phyloP scores from a whole-genome alignment of 148 eudicot species.

The Chenopodium quinoa region DNA sequence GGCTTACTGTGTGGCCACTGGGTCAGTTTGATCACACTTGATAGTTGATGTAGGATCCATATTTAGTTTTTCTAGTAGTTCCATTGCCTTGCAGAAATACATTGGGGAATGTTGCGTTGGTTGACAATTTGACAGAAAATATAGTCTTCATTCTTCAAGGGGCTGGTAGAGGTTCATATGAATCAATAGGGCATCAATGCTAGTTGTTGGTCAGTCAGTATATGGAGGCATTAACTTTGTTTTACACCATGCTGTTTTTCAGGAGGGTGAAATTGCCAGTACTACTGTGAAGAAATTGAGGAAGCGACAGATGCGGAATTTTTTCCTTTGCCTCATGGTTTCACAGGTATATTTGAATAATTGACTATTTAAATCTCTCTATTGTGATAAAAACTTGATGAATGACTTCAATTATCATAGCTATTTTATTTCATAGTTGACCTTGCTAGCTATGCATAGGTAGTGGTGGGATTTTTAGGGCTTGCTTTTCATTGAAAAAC shows the following conservation, averaged over 20 bases:
- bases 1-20: background rate
- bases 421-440: background rate
- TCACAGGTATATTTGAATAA: constrained; percentile 65
- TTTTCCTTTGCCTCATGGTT: constrained; percentile 86
- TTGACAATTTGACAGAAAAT: background rate
- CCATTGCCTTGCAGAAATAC: background rate
- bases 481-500: too few relatives aligned
- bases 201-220: background rate
- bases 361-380: background rate
- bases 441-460: background rate
- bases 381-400: background rate
- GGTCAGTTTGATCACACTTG: background rate
- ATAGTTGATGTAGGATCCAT: background rate
- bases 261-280: constrained; percentile 91
- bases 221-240: constrained; percentile 2
- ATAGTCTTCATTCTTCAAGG: background rate
- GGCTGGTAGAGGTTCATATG: constrained; percentile 10
- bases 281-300: constrained; percentile 74
- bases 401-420: background rate
- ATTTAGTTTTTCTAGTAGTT: background rate
- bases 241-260: constrained; percentile 17
- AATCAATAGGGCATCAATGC: background rate
- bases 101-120: too few relatives aligned
- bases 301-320: constrained; percentile 87
- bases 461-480: background rate